phyloP scores from a whole-genome alignment of 2,329 filamentous ascomycete species.

The Cadophora sp. region DNA sequence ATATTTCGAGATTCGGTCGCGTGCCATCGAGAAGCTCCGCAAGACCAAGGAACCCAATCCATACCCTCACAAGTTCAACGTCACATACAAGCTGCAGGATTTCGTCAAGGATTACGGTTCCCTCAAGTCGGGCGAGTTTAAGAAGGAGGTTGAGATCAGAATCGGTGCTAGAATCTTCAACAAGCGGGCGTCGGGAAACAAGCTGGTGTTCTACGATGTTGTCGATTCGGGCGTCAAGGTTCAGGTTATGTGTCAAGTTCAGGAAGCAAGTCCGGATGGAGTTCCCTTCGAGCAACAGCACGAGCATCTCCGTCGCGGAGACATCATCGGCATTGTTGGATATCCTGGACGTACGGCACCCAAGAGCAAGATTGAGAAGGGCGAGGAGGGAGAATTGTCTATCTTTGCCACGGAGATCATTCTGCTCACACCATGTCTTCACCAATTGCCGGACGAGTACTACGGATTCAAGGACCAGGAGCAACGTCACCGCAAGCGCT shows the following conservation, averaged over 20 bases:
- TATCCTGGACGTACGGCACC: constrained; percentile 86
- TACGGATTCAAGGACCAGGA: constrained; percentile 97
- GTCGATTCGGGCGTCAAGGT: constrained; percentile 77
- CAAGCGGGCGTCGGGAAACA: constrained; percentile 80
- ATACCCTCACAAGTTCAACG: constrained; percentile 93
- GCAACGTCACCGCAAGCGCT: constrained; percentile 89
- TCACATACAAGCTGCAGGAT: constrained; percentile 81
- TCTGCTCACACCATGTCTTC: constrained; percentile 88
- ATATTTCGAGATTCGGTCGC: constrained; percentile 97
- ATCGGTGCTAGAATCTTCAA: constrained; percentile 90
- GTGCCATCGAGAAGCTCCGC: constrained; percentile 78
- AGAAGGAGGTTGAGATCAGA: constrained; percentile 75
- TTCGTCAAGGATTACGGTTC: constrained; percentile 80
- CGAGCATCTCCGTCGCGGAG: constrained; percentile 85
- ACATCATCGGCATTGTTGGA: constrained; percentile 88
- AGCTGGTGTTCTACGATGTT: constrained; percentile 92
- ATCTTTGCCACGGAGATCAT: constrained; percentile 89
- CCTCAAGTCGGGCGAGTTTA: constrained; percentile 87
- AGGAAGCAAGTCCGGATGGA: constrained; percentile 72
- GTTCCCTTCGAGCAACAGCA: constrained; percentile 85
- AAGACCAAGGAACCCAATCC: constrained; percentile 78
- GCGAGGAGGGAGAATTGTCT: constrained; percentile 88
- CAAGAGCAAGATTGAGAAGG: constrained; percentile 81
- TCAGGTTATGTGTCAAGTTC: constrained; percentile 91
- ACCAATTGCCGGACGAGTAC: constrained; percentile 87